phyloP scores from a whole-genome alignment of 1,284 basidiomycete genomes.

The Hemileia vastatrix region DNA sequence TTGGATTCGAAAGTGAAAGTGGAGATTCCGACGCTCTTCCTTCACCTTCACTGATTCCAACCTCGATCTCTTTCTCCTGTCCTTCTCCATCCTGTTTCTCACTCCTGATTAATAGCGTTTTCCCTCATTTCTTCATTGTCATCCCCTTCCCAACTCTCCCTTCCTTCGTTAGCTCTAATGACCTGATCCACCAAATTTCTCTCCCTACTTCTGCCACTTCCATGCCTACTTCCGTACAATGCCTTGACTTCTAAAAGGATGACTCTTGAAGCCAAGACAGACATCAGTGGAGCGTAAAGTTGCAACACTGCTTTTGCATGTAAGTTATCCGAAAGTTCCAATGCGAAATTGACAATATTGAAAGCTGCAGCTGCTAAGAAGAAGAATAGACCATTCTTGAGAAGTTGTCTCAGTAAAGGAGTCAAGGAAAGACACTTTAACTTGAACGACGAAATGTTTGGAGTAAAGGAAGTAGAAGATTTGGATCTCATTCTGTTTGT shows the following conservation, averaged over 20 bases:
- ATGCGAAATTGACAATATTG: constrained; percentile 31
- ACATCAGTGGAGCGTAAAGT: constrained; percentile 32
- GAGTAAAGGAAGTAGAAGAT: neutral
- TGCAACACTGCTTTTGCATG: constrained; percentile 30
- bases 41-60: too few species aligned
- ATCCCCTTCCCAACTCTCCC: too few species aligned
- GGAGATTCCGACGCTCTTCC: too few species aligned
- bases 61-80: too few species aligned
- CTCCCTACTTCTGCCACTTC: constrained; percentile 5
- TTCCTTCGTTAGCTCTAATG: constrained; percentile 1
- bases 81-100: too few species aligned
- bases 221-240: constrained; percentile 24
- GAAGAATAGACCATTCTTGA: constrained; percentile 32
- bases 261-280: constrained; percentile 31
- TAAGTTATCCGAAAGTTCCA: constrained; percentile 24
- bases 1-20: too few species aligned
- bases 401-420: constrained; percentile 29
- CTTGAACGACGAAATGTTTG: constrained; percentile 1
- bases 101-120: too few species aligned
- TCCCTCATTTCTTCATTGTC: too few species aligned
- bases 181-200: constrained; percentile 23
- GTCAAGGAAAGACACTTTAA: constrained; percentile 25
- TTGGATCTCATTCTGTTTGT: too few species aligned
- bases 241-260: constrained; percentile 30
- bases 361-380: constrained; percentile 29